Conservation (phyloP, 306 rosid genomes). For the Macrotyloma uniflorum region DNA sequence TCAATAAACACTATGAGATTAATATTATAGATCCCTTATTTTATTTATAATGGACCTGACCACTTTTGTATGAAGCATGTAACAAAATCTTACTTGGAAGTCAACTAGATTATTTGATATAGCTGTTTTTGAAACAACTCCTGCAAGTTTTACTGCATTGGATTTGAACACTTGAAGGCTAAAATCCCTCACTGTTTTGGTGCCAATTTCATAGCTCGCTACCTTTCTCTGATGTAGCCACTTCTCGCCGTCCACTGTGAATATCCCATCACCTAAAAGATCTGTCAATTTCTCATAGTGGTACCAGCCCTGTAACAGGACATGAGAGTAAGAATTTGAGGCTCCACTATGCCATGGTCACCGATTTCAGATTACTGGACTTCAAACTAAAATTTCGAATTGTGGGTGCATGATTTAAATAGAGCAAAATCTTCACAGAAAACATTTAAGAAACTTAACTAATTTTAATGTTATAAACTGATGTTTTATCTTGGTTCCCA, state of each 20-base stretch:
- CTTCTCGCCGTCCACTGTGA: conserved; percentile 70
- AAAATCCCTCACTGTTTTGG: conserved; percentile 54
- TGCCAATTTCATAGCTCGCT: conserved; percentile 61
- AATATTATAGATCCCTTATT: not conserved
- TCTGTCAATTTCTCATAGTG: conserved; percentile 51
- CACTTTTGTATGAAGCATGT: not conserved
- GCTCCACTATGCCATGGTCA: not conserved
- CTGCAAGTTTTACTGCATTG: conserved; percentile 60
- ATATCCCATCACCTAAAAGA: conserved; percentile 78
- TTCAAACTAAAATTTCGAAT: not conserved
- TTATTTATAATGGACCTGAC: not conserved
- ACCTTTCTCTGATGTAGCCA: conserved; percentile 69
- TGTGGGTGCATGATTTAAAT: not conserved
- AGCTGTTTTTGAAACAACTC: conserved; percentile 49
- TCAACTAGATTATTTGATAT: conserved; percentile 45
- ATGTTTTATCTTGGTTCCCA: too few species aligned
- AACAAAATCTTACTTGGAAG: conserved; percentile 46
- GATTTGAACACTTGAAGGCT: conserved; percentile 48
- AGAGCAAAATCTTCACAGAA: not conserved
- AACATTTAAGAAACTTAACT: too few species aligned
- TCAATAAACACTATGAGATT: not conserved
- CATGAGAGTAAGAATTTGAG: not conserved
- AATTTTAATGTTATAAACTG: not conserved
- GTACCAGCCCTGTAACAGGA: conserved; percentile 54
- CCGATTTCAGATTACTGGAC: not conserved